Evolutionary conservation across 345 rosid genomes (phyloP).

Genomic region (Salix dunnii): DNA sequence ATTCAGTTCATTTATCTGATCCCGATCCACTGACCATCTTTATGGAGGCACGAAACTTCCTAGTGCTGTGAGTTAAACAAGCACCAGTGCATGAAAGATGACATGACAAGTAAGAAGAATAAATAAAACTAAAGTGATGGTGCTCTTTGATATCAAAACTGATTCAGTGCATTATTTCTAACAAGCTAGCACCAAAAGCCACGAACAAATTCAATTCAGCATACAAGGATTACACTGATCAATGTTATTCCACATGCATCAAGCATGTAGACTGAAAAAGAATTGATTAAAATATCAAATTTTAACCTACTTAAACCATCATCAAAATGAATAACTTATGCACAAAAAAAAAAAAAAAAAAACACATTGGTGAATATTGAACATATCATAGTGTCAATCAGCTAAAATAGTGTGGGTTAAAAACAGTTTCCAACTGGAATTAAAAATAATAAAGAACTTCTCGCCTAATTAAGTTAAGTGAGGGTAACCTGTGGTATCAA

Average conservation of each 20-base stretch:
- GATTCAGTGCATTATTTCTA: background rate
- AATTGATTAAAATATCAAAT: background rate
- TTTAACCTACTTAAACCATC: background rate
- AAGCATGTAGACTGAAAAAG: background rate
- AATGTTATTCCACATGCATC: background rate
- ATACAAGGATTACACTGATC: no score
- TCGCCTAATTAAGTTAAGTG: background rate
- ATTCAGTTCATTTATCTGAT: background rate
- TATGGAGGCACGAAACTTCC: background rate
- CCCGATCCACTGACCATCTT: background rate
- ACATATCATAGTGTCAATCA: background rate
- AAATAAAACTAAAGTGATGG: background rate
- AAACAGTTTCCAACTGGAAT: background rate
- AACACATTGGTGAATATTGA: background rate
- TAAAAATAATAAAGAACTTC: background rate
- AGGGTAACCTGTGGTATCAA: conserved; percentile 82
- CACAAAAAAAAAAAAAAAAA: background rate
- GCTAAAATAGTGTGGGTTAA: background rate
- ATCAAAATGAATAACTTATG: background rate
- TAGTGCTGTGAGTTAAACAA: background rate
- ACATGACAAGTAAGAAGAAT: background rate
- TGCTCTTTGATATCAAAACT: background rate
- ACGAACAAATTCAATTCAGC: background rate
- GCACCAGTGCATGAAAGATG: background rate
- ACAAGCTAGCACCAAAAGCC: background rate